A percentile compares a stretch with the other conserved stretches of the same genome.
phyloP scores from a whole-genome alignment of 805 yeast genomes.

The Metschnikowia rubicola region DNA sequence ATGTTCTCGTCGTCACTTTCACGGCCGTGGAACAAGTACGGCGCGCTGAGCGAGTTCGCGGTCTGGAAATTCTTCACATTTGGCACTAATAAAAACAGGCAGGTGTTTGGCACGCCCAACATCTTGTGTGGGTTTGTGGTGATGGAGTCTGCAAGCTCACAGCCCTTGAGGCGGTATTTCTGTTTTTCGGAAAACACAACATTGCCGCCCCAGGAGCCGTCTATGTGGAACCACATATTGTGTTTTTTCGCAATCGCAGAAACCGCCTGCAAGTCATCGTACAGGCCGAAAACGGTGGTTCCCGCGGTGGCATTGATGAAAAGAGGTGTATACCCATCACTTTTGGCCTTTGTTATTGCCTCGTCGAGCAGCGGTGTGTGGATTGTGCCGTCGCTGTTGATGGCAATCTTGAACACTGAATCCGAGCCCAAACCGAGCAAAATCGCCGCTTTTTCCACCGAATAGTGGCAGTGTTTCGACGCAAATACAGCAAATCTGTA shows the following conservation, averaged over 20 bases:
- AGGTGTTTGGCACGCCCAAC: conserved; percentile 81
- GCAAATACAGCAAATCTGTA: conserved; percentile 67
- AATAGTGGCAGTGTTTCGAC: conserved; percentile 71
- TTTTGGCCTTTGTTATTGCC: conserved; percentile 41
- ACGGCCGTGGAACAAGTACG: conserved; percentile 69
- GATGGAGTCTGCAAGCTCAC: conserved; percentile 66
- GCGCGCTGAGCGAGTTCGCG: conserved; percentile 76
- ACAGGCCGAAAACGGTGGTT: conserved; percentile 83
- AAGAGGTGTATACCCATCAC: conserved; percentile 65
- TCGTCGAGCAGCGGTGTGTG: conserved; percentile 43
- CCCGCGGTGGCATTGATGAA: conserved; percentile 85
- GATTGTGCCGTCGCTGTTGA: conserved; percentile 56
- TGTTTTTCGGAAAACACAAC: conserved; percentile 59
- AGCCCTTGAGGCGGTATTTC: conserved; percentile 49
- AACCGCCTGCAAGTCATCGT: conserved; percentile 62
- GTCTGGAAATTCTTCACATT: conserved; percentile 61
- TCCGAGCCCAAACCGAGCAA: conserved; percentile 66
- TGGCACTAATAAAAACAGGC: conserved; percentile 72
- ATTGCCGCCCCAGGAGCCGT: conserved; percentile 92
- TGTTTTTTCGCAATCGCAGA: conserved; percentile 50
- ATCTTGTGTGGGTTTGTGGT: conserved; percentile 85
- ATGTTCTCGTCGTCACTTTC: conserved; percentile 52
- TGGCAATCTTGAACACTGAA: conserved; percentile 60
- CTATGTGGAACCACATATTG: conserved; percentile 76
- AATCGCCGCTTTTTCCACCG: conserved; percentile 79